Conservation (phyloP, 1,139 yeast species). For the Blastobotrys niveus region DNA sequence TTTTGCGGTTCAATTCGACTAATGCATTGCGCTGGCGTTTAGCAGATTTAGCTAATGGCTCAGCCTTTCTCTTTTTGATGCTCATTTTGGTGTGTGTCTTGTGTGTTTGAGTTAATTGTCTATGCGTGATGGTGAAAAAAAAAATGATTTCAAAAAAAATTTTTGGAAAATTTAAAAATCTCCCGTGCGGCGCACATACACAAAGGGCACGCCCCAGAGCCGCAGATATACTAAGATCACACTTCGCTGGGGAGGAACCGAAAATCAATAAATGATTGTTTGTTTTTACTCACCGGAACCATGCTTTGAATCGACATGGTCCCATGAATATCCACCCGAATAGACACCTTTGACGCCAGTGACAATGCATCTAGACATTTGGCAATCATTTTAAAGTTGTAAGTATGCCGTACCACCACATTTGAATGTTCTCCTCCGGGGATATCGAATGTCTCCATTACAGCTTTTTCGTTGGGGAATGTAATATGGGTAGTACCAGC, state of each 20-base stretch:
- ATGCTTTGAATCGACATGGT: slow-evolving; percentile 32
- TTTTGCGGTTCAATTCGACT: slow-evolving; percentile 24
- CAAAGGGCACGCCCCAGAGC: no score
- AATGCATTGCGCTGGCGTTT: slow-evolving; percentile 10
- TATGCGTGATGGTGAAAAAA: no score
- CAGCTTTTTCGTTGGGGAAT: slow-evolving; percentile 58
- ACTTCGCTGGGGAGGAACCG: slow-evolving; percentile 28
- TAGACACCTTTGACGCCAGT: slow-evolving; percentile 30
- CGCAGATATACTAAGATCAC: no score
- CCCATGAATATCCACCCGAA: slow-evolving; percentile 32
- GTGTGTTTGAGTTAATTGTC: no score
- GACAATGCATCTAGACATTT: slow-evolving; percentile 30
- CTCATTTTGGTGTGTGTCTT: not conserved
- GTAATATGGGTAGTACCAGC: slow-evolving; percentile 65
- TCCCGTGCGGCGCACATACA: no score
- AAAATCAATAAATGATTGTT: slow-evolving; percentile 31
- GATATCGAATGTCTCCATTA: slow-evolving; percentile 47
- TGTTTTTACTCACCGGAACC: slow-evolving; percentile 28
- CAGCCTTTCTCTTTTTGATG: slow-evolving; percentile 13
- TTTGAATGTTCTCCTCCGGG: slow-evolving; percentile 13
- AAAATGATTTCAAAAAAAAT: no score
- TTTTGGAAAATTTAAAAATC: no score
- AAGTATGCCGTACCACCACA: slow-evolving; percentile 24
- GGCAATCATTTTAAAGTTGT: slow-evolving; percentile 26
- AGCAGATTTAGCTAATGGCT: not conserved